Evolutionary conservation across 805 yeast species (phyloP).

Genomic region (Ogataea paradorogensis): DNA sequence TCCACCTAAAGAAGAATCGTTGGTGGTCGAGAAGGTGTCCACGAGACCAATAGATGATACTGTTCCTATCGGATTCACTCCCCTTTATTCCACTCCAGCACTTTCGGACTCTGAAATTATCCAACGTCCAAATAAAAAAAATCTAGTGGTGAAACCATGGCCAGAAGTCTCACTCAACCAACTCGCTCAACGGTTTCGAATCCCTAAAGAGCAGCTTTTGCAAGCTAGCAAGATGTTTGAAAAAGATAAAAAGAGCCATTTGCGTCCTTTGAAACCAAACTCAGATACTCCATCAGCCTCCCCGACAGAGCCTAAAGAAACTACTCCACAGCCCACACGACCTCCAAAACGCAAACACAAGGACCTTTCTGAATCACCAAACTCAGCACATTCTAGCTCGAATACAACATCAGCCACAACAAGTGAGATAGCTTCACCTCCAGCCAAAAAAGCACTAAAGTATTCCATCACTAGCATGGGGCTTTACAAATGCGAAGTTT

Average conservation of each 20-base stretch:
- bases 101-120: constrained; percentile 20
- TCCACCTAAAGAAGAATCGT: constrained; percentile 2
- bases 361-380: constrained; percentile 8
- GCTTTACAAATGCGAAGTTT: constrained; percentile 21
- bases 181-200: constrained; percentile 27
- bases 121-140: constrained; percentile 20
- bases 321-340: constrained; percentile 2
- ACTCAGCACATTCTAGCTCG: neutral
- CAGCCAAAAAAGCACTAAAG: constrained; percentile 9
- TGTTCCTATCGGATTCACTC: constrained; percentile 25
- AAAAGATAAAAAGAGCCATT: constrained; percentile 14
- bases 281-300: constrained; percentile 1
- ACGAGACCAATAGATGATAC: constrained; percentile 8
- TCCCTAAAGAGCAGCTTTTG: constrained; percentile 22
- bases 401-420: constrained; percentile 1
- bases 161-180: constrained; percentile 30
- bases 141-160: constrained; percentile 28
- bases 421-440: constrained; percentile 1
- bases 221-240: constrained; percentile 15
- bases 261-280: constrained; percentile 21
- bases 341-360: constrained; percentile 7
- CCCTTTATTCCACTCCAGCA: constrained; percentile 27
- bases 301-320: constrained; percentile 7
- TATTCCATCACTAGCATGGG: constrained; percentile 22
- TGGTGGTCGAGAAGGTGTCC: constrained; percentile 21